These are phyloP conservation scores for Talaromyces sp. DNA, from an alignment of 2,329 filamentous ascomycete species.

Conservation along the genomic window DNA sequence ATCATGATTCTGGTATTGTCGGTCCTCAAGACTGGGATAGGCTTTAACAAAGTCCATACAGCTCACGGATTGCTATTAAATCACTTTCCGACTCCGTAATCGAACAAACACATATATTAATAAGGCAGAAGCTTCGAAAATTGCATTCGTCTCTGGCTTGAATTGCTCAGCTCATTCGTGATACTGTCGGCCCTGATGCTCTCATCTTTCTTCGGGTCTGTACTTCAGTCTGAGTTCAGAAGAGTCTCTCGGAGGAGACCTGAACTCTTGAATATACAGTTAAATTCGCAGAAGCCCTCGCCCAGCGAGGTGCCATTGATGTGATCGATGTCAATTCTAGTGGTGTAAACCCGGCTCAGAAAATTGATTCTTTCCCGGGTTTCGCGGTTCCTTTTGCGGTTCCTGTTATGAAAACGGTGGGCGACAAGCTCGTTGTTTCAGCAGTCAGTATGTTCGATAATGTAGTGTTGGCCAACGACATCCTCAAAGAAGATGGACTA, in stretches of 20 bases:
- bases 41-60: too few relatives aligned
- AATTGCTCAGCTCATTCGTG: slow-evolving; percentile 54
- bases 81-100: too few relatives aligned
- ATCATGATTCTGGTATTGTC: too few relatives aligned
- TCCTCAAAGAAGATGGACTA: slow-evolving; percentile 51
- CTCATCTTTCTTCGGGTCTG: slow-evolving; percentile 70
- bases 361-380: slow-evolving; percentile 51
- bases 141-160: too few relatives aligned
- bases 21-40: too few relatives aligned
- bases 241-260: slow-evolving; percentile 51
- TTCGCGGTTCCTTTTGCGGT: slow-evolving; percentile 75
- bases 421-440: slow-evolving; percentile 66
- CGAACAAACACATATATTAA: too few relatives aligned
- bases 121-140: too few relatives aligned
- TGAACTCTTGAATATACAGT: slow-evolving; percentile 67
- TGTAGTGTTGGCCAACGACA: slow-evolving; percentile 64
- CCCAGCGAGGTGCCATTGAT: slow-evolving; percentile 67
- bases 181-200: neutral
- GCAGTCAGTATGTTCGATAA: slow-evolving; percentile 72
- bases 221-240: slow-evolving; percentile 71
- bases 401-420: slow-evolving; percentile 68
- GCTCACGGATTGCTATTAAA: too few relatives aligned
- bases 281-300: slow-evolving; percentile 63
- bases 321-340: slow-evolving; percentile 77
- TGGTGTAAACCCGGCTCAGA: slow-evolving; percentile 59